Base-by-base conservation (phyloP, 441 rosid species). In the Melastoma candidum region DNA sequence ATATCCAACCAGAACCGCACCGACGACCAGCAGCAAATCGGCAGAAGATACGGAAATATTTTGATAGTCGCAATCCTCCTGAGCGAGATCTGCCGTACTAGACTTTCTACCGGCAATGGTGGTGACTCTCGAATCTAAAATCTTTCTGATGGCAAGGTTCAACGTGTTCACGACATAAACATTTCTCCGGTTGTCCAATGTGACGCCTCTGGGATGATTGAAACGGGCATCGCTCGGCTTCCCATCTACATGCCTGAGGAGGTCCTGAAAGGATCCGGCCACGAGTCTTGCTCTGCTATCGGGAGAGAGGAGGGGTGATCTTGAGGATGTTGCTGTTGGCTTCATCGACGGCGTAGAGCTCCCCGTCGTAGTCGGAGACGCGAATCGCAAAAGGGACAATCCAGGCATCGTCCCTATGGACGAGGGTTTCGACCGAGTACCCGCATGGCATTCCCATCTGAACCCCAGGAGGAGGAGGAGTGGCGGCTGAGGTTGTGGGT, bases 71-170 rank as follows among this genome's bases (percentile, higher is more conserved):
- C 97, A 93, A 59, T 93, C 96, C 52, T 93, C 97, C 68, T 83
- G 13, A 93, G 95, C 58, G 86, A 68, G 64, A 93, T 93, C 74
- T 88, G 95, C 24, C 98, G 86, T 71, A 60, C 72, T 84, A 55
- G 95, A 85, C 59, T 88, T 93, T 10, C 98, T 97, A 11, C 98
- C 98, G 48, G 98, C 97, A 65, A 93, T 92, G 49, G 98, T 92
- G 25, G 98, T 92, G 67, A 92, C 98, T 49, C 98, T 97, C 71
- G 89, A 75, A 72, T 92, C 97, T 55, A 88, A 94, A 51, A 92
- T 88, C 78, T 89, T 92, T 54, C 97, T 77, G 63, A 92, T 85
- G 52, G 98, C 97, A 26, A 82, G 87, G 68, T 92, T 92, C 59
- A 70, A 54, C 56, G 92, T 88, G 62, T 92, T 97, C 45, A 95